Percentiles rank a stretch among this genome's conserved stretches.
Conservation (phyloP, 768 basidiomycete species). For the Asterophora lycoperdoides region DNA sequence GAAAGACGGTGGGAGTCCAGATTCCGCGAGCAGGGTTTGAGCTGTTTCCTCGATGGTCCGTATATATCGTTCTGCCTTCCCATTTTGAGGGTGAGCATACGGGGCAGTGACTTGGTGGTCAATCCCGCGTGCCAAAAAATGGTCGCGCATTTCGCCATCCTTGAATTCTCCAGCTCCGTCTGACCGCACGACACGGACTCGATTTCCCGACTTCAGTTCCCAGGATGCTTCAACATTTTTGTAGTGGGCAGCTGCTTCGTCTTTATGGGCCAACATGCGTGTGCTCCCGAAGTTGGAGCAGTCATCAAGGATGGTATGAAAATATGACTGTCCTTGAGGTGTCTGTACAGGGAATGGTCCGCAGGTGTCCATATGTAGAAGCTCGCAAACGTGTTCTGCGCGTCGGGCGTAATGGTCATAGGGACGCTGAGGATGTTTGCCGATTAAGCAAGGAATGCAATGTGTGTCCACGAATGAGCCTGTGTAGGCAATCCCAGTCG, state of each 20-base stretch:
- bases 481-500: constrained; percentile 8
- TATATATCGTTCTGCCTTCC: no score
- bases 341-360: constrained; percentile 21
- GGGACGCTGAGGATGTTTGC: constrained; percentile 19
- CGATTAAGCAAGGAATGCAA: constrained; percentile 23
- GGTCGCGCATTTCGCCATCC: not conserved
- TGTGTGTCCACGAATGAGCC: constrained; percentile 1
- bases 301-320: constrained; percentile 19
- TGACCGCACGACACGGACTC: not conserved
- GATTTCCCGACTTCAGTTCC: constrained; percentile 4
- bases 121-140: no score
- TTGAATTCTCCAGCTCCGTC: no score
- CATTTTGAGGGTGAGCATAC: no score
- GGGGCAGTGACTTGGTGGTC: no score
- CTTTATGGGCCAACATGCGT: constrained; percentile 3
- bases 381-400: constrained; percentile 11
- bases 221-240: not conserved
- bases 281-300: constrained; percentile 15
- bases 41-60: no score
- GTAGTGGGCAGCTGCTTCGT: constrained; percentile 8
- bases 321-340: constrained; percentile 4
- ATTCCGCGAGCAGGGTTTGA: no score
- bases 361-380: constrained; percentile 23
- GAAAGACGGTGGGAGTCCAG: no score
- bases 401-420: constrained; percentile 9